A percentile compares a stretch with the other conserved stretches of the same genome.
These are phyloP conservation scores for Trypanosoma melophagium DNA, from an alignment of 208 protist genomes.

Conservation along the genomic window DNA sequence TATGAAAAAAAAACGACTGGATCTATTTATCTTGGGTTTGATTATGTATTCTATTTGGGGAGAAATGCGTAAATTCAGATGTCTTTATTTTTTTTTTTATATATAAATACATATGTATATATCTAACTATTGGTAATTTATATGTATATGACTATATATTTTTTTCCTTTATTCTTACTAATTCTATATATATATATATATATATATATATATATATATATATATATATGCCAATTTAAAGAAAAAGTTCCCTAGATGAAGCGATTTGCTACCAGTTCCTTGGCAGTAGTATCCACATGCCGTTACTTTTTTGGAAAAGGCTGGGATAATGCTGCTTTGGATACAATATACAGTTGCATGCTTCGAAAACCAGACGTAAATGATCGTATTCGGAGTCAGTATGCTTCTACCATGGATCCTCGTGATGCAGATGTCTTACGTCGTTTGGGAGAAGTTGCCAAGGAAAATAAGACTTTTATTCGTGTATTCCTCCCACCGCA, in stretches of 20 bases:
- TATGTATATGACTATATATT: no score
- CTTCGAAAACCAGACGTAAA: constrained; percentile 89
- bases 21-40: no score
- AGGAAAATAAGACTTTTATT: constrained; percentile 89
- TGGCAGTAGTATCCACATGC: constrained; percentile 38
- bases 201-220: no score
- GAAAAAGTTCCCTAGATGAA: constrained; percentile 51
- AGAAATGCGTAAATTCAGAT: no score
- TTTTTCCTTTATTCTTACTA: no score
- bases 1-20: no score
- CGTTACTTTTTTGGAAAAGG: constrained; percentile 90
- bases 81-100: no score
- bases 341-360: constrained; percentile 84
- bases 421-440: constrained; percentile 82
- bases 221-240: constrained; percentile 8
- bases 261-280: constrained; percentile 64
- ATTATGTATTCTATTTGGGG: no score
- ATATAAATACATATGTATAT: no score
- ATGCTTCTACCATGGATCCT: constrained; percentile 85
- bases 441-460: constrained; percentile 72
- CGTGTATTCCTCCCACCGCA: constrained; percentile 84
- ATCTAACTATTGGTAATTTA: no score
- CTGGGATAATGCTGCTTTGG: constrained; percentile 87
- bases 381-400: constrained; percentile 76
- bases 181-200: no score